A percentile compares a stretch with the other conserved stretches of the same genome.
Conservation (phyloP, 352 stramenopile species). For the Globisporangium spiculum region DNA sequence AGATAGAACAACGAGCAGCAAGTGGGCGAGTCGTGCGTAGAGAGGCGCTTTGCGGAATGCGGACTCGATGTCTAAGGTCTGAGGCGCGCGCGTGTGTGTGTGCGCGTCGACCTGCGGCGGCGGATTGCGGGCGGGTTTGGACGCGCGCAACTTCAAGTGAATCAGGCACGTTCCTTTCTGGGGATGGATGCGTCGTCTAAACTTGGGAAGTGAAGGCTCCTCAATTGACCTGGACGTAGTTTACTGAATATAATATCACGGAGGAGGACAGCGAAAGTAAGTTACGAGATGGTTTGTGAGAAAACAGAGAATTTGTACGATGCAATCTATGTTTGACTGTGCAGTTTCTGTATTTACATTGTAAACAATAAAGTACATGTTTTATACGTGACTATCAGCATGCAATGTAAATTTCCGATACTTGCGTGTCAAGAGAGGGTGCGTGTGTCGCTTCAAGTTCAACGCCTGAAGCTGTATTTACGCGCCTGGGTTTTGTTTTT, state of each 20-base stretch:
- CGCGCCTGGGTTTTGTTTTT: slow-evolving; percentile 2
- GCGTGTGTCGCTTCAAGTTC: slow-evolving; percentile 33
- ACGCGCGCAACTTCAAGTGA: slow-evolving; percentile 11
- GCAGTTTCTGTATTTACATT: neutral
- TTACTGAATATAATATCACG: neutral
- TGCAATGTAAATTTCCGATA: neutral
- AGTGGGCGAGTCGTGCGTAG: neutral
- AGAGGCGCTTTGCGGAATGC: slow-evolving; percentile 1
- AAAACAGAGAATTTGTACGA: neutral
- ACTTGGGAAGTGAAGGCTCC: neutral
- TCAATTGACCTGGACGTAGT: neutral
- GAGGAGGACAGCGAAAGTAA: neutral
- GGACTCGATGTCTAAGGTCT: neutral
- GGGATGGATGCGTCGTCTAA: slow-evolving; percentile 4
- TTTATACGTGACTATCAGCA: neutral
- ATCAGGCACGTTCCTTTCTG: neutral
- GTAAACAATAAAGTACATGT: neutral
- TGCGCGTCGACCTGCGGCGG: neutral
- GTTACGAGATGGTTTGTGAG: neutral
- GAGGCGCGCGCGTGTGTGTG: neutral
- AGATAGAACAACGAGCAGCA: neutral
- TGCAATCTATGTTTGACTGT: neutral
- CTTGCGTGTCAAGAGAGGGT: slow-evolving; percentile 5
- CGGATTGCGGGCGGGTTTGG: neutral
- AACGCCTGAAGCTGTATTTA: slow-evolving; percentile 31